Base-by-base conservation (phyloP, 331 rosid species). In the Rosa hybrid region DNA sequence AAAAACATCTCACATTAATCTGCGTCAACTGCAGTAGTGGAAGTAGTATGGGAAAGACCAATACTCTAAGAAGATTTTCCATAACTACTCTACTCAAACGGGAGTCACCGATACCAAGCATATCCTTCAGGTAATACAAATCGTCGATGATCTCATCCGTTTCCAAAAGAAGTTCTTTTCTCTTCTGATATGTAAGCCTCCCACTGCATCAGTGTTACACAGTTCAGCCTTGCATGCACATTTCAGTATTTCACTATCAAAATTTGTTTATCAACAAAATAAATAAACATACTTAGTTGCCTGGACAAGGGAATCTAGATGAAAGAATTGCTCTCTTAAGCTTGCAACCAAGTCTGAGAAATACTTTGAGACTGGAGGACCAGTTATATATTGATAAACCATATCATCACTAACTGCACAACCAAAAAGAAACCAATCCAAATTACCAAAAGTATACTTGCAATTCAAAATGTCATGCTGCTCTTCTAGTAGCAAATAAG, bases 71-170 rank as follows among this genome's bases (percentile, higher is more conserved):
- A 87, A 94, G 91, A 86, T 86, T 91, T 79, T 90, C 89, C 3
- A 71, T 81, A 56, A 94, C 87, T 80, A 86, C 81, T 75, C 80
- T 78, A 79, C 83, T 85, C 89, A 94, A 85, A 64, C 67, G 57
- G 68, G 84, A 81, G 79, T 90, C 83, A 38, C 90, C 92, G 7
- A 88, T 82, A 77, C 63, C 81, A 63, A 91, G 89, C 42, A 90
- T 89, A 86, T 90, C 98, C 80, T 90, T 91, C 7, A 94, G 81
- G 89, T 90, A 94, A 86, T 94, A 94, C 65, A 94, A 78, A 81
- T 91, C 91, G 75, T 90, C 95, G n/a, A 81, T 68, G 75, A 94
- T 77, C 78, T 90, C 89, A 69, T 94, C 94, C 72, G 92, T 84
- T 84, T 89, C 94, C 75, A 87, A 81, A 81, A 87, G 83, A 54